These are phyloP conservation scores for Microcera coccophila DNA, from an alignment of 2,329 filamentous ascomycete genomes.

Conservation along the genomic window DNA sequence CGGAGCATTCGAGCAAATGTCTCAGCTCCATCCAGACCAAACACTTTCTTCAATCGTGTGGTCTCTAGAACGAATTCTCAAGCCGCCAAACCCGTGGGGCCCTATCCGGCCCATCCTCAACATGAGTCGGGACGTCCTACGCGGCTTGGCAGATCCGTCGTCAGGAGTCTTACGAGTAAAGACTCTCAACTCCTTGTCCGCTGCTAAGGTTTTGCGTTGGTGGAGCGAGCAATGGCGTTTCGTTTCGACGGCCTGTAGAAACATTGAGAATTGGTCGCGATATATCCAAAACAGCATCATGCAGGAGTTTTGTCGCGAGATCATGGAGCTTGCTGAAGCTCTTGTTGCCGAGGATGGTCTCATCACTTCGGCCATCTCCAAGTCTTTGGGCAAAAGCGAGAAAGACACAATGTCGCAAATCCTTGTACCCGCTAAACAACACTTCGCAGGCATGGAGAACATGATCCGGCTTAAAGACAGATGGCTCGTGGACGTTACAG, in stretches of 20 bases:
- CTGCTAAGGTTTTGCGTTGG: constrained; percentile 65
- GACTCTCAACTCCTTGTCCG: constrained; percentile 57
- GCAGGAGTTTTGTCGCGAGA: constrained; percentile 90
- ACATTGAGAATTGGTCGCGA: constrained; percentile 79
- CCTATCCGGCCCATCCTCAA: constrained; percentile 56
- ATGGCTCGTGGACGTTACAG: constrained; percentile 78
- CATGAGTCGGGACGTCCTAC: constrained; percentile 55
- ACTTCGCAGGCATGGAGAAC: constrained; percentile 68
- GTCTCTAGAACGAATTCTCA: constrained; percentile 34
- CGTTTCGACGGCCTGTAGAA: constrained; percentile 74
- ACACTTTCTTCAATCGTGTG: constrained; percentile 43
- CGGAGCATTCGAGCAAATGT: constrained; percentile 37
- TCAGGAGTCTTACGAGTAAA: constrained; percentile 54
- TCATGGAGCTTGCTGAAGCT: constrained; percentile 87
- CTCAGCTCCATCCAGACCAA: constrained; percentile 38
- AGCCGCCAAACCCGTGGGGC: constrained; percentile 46
- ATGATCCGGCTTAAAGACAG: constrained; percentile 89
- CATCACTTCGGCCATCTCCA: constrained; percentile 64
- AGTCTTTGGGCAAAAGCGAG: constrained; percentile 33
- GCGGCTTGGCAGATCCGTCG: constrained; percentile 53
- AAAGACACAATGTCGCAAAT: constrained; percentile 39
- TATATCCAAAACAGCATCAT: constrained; percentile 71
- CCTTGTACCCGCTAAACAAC: constrained; percentile 38
- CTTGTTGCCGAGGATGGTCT: constrained; percentile 82
- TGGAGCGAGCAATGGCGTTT: constrained; percentile 84